phyloP scores from a whole-genome alignment of 1,139 yeast species.

The Candida gigantensis region DNA sequence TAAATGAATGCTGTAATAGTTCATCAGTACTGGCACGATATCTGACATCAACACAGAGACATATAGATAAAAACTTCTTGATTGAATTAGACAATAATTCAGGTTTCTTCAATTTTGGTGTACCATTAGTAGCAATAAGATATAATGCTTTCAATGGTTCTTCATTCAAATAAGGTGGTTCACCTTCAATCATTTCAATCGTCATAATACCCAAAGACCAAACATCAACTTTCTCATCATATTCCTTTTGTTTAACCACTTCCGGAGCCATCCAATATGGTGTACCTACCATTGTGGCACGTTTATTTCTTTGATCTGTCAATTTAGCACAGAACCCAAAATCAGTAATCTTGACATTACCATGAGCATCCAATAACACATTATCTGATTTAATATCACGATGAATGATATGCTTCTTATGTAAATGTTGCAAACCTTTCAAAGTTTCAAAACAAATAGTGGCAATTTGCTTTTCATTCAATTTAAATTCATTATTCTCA shows the following conservation, averaged over 20 bases:
- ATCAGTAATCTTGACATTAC: conserved; percentile 88
- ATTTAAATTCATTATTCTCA: conserved; percentile 67
- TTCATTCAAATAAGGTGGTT: conserved; percentile 95
- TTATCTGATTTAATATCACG: conserved; percentile 96
- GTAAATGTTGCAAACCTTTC: conserved; percentile 88
- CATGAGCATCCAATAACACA: conserved; percentile 75
- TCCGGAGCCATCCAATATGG: conserved; percentile 99
- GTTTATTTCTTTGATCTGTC: conserved; percentile 77
- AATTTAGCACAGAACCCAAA: conserved; percentile 96
- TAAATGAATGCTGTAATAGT: conserved; percentile 70
- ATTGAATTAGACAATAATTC: conserved; percentile 70
- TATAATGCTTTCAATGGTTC: conserved; percentile 91
- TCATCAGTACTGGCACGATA: conserved; percentile 81
- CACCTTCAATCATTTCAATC: conserved; percentile 98
- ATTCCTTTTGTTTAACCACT: conserved; percentile 89
- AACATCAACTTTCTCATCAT: conserved; percentile 95
- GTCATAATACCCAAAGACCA: conserved; percentile 99
- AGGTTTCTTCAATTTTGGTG: conserved; percentile 89
- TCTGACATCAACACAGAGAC: conserved; percentile 83
- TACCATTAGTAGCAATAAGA: conserved; percentile 93
- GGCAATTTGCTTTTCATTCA: conserved; percentile 79
- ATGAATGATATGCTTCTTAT: conserved; percentile 88
- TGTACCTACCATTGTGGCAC: conserved; percentile 99
- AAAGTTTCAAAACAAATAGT: conserved; percentile 89
- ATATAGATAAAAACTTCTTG: conserved; percentile 71